phyloP scores from a whole-genome alignment of 1,139 yeast species.

The Pneumocystis oryctolagi region DNA sequence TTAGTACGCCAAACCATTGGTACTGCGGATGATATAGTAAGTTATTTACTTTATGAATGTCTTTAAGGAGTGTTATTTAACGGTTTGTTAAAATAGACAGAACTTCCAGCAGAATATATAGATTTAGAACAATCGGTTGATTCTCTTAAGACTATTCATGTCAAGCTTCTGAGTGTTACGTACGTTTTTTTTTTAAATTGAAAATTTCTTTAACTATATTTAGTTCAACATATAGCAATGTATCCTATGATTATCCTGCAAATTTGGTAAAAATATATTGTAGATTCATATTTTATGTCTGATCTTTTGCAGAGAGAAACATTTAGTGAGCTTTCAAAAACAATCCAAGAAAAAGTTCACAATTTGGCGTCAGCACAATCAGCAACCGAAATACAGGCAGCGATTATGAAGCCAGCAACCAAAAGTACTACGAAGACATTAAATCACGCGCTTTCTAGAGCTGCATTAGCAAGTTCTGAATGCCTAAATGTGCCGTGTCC shows the following conservation, averaged over 20 bases:
- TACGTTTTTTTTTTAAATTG: slow-evolving; percentile 19
- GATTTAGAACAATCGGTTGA: slow-evolving; percentile 66
- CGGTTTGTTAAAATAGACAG: slow-evolving; percentile 30
- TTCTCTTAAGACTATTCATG: slow-evolving; percentile 56
- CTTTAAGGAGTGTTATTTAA: not conserved
- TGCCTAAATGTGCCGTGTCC: slow-evolving; percentile 29
- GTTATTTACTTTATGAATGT: slow-evolving; percentile 18
- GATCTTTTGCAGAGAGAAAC: slow-evolving; percentile 35
- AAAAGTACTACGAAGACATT: slow-evolving; percentile 68
- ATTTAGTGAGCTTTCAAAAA: slow-evolving; percentile 56
- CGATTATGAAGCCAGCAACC: slow-evolving; percentile 42
- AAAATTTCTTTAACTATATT: not conserved
- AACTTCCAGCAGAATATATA: slow-evolving; percentile 56
- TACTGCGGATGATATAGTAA: slow-evolving; percentile 7
- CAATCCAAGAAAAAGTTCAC: slow-evolving; percentile 48
- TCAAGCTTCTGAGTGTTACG: slow-evolving; percentile 58
- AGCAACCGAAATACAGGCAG: slow-evolving; percentile 73
- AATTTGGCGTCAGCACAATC: slow-evolving; percentile 61
- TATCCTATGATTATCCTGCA: slow-evolving; percentile 77
- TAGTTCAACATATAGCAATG: slow-evolving; percentile 49
- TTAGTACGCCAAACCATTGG: not conserved
- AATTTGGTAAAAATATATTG: slow-evolving; percentile 28
- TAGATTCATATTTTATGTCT: not conserved
- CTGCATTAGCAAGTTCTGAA: slow-evolving; percentile 42
- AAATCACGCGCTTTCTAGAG: slow-evolving; percentile 70